Base-by-base conservation (phyloP, 2,329 filamentous ascomycete species). In the Diplodia sapinea region DNA sequence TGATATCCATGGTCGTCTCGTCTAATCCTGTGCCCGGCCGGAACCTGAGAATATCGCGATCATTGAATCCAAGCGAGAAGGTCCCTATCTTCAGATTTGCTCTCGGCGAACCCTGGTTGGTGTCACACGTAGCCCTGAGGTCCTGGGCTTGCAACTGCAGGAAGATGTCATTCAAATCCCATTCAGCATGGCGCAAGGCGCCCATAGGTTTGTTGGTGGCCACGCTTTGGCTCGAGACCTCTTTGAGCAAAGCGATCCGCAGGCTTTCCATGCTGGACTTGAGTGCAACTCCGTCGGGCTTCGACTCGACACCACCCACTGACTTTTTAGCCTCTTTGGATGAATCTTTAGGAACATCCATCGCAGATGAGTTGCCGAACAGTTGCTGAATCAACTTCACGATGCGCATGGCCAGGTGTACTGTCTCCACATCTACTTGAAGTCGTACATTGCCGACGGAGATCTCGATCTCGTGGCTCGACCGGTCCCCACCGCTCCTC, bases 11-110 rank as follows among this genome's bases (percentile, higher is more conserved):
- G 2, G 71, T 70, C n/a, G 78, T 72, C 26, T 77, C 74, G 57
- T 75, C 79, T 76, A 84, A 80, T 68, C 78, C 81, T 50, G 83
- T 72, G 6, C 73, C 75, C 55, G 83, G 79, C 63, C 84, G 80
- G 70, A 88, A 87, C 3, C 81, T 83, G 31, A 88, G 74, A 9
- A 88, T 79, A 40, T 83, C 77, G 31, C 84, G 79, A 20, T 82
- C 81, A 6, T 82, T 77, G 69, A 83, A 83, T 2, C 82, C 81
- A 51, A 87, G 75, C 0, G 74, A 72, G 65, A 86, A 82, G 61
- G 81, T 83, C 17, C 50, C 49, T 15, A 68, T n/a, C 8, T 38
- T 57, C 3, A 68, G 38, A 9, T 29, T 51, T 2, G 40, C n/a
- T 15, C 20, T 50, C 15, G 51, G 12, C 1, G 11, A 54, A 13